Base-by-base conservation (phyloP, 2,329 filamentous ascomycete species). In the Arachnomyces sp. region DNA sequence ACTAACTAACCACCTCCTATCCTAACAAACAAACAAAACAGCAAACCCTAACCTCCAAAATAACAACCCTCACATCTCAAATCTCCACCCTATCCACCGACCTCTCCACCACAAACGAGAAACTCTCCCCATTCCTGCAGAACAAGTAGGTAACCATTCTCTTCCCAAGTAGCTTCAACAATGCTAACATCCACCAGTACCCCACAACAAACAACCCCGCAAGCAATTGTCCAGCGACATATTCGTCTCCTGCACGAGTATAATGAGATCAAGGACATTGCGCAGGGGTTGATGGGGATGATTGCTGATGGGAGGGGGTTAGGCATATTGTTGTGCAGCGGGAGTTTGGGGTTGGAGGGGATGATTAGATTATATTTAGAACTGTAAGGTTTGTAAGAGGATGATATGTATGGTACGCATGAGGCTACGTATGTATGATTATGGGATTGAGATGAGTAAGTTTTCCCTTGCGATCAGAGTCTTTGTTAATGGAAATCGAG, bases 191-290 rank as follows among this genome's bases (percentile, higher is more conserved):
- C 17, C 31, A 33, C 12, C 28, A 15, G 42, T 16, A n/a, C 28
- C 28, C 7, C 14, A 25, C 34, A 47, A 18, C 7, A 33, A 17
- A 2, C 34, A 60, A 56, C 16, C 17, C 28, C n/a, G 21, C 33
- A 25, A 28, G 13, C n/a, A 14, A 74, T 76, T 7, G 75, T 82
- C 38, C 73, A 77, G 39, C 63, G 65, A 25, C 81, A 85, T 55
- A 85, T 85, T 52, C 70, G 69, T 43, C 65, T 80, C 3, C 65
- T 86, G 25, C 80, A 84, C 48, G 66, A 75, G 42, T 86, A 85
- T 61, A 86, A 86, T 51, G 80, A 84, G 56, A 77, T 84, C 50
- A 78, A 80, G 46, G 82, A 86, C 56, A 66, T 82, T 6, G 81
- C 75, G 0, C 73, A 79, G 52, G 80, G 79, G 0, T 53, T 86